Conservation (phyloP, 1,139 yeast genomes). For the Pichia terricola region DNA sequence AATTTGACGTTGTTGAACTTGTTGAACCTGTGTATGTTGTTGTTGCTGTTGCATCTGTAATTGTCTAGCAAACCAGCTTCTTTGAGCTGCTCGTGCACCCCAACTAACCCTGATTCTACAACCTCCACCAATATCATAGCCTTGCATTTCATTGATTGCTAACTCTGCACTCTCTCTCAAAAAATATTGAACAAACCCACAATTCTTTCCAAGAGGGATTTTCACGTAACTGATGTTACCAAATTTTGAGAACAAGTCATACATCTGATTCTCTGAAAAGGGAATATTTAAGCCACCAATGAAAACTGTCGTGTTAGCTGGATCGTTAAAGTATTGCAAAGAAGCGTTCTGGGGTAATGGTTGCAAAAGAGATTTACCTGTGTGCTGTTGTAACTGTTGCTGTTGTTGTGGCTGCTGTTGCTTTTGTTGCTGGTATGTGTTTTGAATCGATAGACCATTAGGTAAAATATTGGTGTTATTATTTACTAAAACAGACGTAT, state of each 20-base stretch:
- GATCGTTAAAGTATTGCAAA: slow-evolving; percentile 37
- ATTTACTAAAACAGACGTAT: slow-evolving; percentile 19
- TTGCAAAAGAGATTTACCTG: slow-evolving; percentile 16
- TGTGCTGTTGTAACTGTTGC: slow-evolving; percentile 3
- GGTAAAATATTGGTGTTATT: slow-evolving; percentile 1
- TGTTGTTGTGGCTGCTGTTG: slow-evolving; percentile 9
- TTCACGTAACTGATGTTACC: slow-evolving; percentile 59
- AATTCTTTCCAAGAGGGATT: slow-evolving; percentile 60
- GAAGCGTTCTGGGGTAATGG: slow-evolving; percentile 24
- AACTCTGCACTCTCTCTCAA: slow-evolving; percentile 61
- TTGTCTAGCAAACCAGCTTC: slow-evolving; percentile 27
- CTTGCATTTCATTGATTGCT: slow-evolving; percentile 67
- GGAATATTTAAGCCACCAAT: slow-evolving; percentile 57
- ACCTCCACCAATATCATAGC: slow-evolving; percentile 55
- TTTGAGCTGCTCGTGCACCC: slow-evolving; percentile 41
- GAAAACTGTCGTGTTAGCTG: slow-evolving; percentile 63
- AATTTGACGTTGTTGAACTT: slow-evolving; percentile 13
- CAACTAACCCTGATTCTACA: slow-evolving; percentile 61
- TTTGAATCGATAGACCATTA: neutral
- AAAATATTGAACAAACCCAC: slow-evolving; percentile 63
- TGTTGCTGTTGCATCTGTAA: slow-evolving; percentile 21
- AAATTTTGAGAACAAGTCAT: slow-evolving; percentile 52
- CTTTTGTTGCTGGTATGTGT: slow-evolving; percentile 23
- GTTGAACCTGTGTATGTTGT: slow-evolving; percentile 12
- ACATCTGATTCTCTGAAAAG: slow-evolving; percentile 50